A percentile compares a stretch with the other conserved stretches of the same genome.
Evolutionary conservation across 208 protist genomes (phyloP).

Genomic region (Blechomonas ayalai): DNA sequence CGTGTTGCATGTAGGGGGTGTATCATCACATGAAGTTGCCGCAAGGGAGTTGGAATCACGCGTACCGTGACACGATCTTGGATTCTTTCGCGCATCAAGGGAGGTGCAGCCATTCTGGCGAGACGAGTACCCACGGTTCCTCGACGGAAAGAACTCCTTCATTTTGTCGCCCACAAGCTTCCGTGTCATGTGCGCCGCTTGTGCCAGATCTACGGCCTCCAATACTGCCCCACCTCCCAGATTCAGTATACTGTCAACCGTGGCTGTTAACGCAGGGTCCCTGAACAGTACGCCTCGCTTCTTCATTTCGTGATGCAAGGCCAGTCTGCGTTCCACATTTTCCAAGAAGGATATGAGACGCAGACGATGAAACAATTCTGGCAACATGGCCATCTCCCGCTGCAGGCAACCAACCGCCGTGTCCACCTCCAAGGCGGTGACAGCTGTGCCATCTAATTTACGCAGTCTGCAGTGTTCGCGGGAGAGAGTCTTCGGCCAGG

Average conservation of each 20-base stretch:
- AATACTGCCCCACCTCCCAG: slow-evolving; percentile 33
- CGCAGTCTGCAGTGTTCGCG: slow-evolving; percentile 47
- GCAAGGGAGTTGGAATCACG: too few relatives aligned
- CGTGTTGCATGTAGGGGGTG: too few relatives aligned
- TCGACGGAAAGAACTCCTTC: too few relatives aligned
- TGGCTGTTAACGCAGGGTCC: slow-evolving; percentile 8
- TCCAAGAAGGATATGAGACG: slow-evolving; percentile 44
- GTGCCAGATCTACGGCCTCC: slow-evolving; percentile 16
- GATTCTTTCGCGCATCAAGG: too few relatives aligned
- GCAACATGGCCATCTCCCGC: slow-evolving; percentile 48
- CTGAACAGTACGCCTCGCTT: slow-evolving; percentile 32
- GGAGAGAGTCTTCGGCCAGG: slow-evolving; percentile 52
- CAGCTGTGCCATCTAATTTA: slow-evolving; percentile 47
- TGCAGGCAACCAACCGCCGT: slow-evolving; percentile 37
- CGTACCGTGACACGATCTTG: too few relatives aligned
- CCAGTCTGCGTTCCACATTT: slow-evolving; percentile 36
- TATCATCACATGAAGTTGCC: too few relatives aligned
- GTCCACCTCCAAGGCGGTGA: slow-evolving; percentile 35
- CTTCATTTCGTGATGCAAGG: slow-evolving; percentile 50
- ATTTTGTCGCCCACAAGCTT: slow-evolving; percentile 43
- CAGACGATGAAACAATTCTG: slow-evolving; percentile 52
- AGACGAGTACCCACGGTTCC: too few relatives aligned
- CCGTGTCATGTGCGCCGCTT: slow-evolving; percentile 39
- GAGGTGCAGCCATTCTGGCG: too few relatives aligned
- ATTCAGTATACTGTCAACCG: slow-evolving; percentile 27